Conservation (phyloP, 768 basidiomycete genomes). For the Lactarius sanguifluus region DNA sequence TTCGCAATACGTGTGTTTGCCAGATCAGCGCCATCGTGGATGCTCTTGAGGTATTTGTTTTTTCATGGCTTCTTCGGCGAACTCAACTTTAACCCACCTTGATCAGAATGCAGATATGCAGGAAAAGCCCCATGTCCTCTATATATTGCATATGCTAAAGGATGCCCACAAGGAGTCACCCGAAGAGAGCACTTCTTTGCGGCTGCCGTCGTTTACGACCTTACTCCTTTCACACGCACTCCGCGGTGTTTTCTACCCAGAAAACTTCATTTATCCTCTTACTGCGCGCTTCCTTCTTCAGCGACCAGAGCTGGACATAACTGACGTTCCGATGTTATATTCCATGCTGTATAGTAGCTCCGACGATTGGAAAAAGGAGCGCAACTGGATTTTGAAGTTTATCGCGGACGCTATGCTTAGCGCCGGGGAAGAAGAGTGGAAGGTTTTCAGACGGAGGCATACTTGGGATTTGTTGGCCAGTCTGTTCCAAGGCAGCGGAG, state of each 20-base stretch:
- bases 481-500: conserved; percentile 69
- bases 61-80: not conserved
- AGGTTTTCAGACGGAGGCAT: conserved; percentile 72
- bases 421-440: conserved; percentile 66
- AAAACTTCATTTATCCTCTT: conserved; percentile 83
- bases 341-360: conserved; percentile 77
- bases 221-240: conserved; percentile 83
- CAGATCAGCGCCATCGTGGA: conserved; percentile 63
- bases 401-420: conserved; percentile 77
- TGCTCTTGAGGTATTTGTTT: conserved; percentile 56
- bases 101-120: conserved; percentile 62
- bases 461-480: conserved; percentile 89
- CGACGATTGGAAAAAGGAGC: conserved; percentile 83
- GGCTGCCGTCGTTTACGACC: conserved; percentile 76
- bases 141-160: conserved; percentile 67
- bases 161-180: conserved; percentile 51
- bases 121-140: conserved; percentile 70
- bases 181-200: conserved; percentile 41
- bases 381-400: conserved; percentile 86
- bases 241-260: conserved; percentile 80
- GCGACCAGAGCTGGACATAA: conserved; percentile 73
- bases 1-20: conserved; percentile 60
- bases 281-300: conserved; percentile 89
- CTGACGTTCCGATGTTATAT: conserved; percentile 90
- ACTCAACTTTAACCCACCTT: conserved; percentile 34